phyloP scores from a whole-genome alignment of 768 basidiomycete genomes.

The Lenzites betulinus region DNA sequence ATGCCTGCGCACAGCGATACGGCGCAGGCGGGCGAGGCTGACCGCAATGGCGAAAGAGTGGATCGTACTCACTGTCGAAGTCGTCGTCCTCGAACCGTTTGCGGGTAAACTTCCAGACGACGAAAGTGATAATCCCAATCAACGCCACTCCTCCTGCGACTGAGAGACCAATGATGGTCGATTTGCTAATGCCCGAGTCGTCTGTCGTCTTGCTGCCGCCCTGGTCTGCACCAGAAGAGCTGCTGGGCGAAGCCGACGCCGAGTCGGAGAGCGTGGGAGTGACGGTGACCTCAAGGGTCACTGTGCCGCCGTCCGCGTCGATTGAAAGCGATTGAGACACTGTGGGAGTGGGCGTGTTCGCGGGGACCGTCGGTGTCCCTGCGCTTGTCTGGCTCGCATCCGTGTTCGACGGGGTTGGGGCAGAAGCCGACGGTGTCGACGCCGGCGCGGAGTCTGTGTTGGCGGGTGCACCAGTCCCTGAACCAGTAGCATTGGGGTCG shows the following conservation, averaged over 20 bases:
- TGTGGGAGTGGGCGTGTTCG: constrained; percentile 4
- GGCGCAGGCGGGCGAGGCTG: no score
- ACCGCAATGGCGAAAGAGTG: background rate
- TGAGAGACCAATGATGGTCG: constrained; percentile 78
- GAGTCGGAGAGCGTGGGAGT: constrained; percentile 18
- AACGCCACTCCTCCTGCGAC: constrained; percentile 80
- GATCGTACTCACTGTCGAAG: constrained; percentile 67
- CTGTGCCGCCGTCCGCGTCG: constrained; percentile 30
- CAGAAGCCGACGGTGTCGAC: background rate
- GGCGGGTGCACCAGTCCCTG: no score
- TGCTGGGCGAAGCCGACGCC: constrained; percentile 30
- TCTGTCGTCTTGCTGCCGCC: constrained; percentile 25
- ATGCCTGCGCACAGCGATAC: no score
- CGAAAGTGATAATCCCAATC: constrained; percentile 70
- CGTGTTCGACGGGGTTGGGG: background rate
- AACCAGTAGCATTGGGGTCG: background rate
- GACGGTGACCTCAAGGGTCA: constrained; percentile 30
- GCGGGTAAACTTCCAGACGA: constrained; percentile 84
- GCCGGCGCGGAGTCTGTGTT: no score
- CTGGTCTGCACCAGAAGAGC: constrained; percentile 30
- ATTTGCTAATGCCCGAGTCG: constrained; percentile 53
- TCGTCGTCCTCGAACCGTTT: constrained; percentile 65
- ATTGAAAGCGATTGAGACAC: constrained; percentile 31
- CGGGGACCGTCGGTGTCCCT: no score
- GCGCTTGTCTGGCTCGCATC: background rate